Conservation (phyloP, 2,329 filamentous ascomycete species). For the Stromatinia cepivora region DNA sequence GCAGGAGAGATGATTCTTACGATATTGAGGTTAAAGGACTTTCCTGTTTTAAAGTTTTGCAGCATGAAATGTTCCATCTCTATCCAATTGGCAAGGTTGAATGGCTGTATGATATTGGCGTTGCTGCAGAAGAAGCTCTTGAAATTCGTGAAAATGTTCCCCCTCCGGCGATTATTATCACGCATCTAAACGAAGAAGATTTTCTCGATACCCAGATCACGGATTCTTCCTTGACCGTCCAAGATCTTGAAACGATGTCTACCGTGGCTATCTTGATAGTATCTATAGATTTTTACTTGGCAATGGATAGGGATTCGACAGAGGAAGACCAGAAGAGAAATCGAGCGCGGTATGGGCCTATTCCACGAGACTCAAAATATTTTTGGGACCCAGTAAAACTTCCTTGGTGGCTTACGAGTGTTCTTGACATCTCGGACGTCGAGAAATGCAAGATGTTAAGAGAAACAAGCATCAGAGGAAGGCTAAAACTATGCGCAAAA, state of each 20-base stretch:
- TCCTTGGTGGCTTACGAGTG: constrained; percentile 87
- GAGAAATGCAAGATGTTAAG: constrained; percentile 77
- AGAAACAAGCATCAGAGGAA: constrained; percentile 73
- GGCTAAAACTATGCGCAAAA: constrained; percentile 76
- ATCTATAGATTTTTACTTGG: no score
- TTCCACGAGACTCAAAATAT: background rate
- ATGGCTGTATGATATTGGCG: constrained; percentile 75
- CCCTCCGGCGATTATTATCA: constrained; percentile 14
- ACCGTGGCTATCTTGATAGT: constrained; percentile 46
- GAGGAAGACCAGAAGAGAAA: constrained; percentile 60
- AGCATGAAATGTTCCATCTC: constrained; percentile 46
- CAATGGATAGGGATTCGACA: background rate
- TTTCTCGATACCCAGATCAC: background rate
- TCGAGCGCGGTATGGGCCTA: constrained; percentile 70
- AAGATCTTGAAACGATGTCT: constrained; percentile 48
- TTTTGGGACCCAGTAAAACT: constrained; percentile 67
- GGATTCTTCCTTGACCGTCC: constrained; percentile 14
- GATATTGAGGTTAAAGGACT: constrained; percentile 76
- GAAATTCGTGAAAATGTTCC: constrained; percentile 52
- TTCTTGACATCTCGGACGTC: constrained; percentile 72
- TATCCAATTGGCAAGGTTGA: constrained; percentile 60
- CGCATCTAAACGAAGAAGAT: constrained; percentile 27
- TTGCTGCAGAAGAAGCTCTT: constrained; percentile 75
- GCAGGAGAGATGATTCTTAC: constrained; percentile 77
- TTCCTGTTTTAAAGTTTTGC: constrained; percentile 71